Evolutionary conservation across 2,329 filamentous ascomycete species (phyloP), one percentile per base, ranked within the genome.

Genomic region (Bipolaris zeicola): DNA sequence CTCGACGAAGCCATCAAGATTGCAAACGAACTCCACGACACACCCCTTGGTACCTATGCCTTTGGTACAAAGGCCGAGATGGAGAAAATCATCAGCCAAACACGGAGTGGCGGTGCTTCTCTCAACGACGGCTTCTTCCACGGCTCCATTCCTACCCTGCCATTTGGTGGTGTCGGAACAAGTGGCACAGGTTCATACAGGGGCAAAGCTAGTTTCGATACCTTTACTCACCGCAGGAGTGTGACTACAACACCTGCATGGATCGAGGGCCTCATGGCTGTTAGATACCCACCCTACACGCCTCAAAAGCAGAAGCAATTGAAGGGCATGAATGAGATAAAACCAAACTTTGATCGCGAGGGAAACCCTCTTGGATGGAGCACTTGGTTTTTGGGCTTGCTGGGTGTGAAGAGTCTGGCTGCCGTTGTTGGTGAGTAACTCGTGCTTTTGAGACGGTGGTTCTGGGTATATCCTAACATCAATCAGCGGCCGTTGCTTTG

Each of bases 1-100:
- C 81, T 97, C n/a, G 90, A 96, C 63, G 86, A 96, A 69, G 94
- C 93, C 47, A 92, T 98, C 73, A 83, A 82, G 37, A 86, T 92
- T 62, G 91, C 91, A 60, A 94, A 96, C 75, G 80, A 85, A 52
- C 85, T 97, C 46, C 88, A 96, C 76, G 84, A 87, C 49, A 97
- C 93, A 0, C 93, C 95, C 0, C 81, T 99, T 38, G 87, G 89
- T 8, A 81, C 97, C 42, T 96, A 92, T 74, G 85, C 90, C 5
- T 98, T 98, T 77, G 94, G 93, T 52, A 89, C 83, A 61, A 90
- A 92, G 68, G 81, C 81, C 3, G 94, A 97, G 73, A 90, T 89
- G 43, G 82, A 89, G 28, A 89, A 89, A 73, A 81, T 83, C 39
- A 76, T 83, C 34, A 67, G 70, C 6, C 72, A 80, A 56, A 82